Evolutionary conservation across 1,284 basidiomycete genomes (phyloP), one percentile per base, ranked within the genome.

Genomic region (Tilletia horrida): DNA sequence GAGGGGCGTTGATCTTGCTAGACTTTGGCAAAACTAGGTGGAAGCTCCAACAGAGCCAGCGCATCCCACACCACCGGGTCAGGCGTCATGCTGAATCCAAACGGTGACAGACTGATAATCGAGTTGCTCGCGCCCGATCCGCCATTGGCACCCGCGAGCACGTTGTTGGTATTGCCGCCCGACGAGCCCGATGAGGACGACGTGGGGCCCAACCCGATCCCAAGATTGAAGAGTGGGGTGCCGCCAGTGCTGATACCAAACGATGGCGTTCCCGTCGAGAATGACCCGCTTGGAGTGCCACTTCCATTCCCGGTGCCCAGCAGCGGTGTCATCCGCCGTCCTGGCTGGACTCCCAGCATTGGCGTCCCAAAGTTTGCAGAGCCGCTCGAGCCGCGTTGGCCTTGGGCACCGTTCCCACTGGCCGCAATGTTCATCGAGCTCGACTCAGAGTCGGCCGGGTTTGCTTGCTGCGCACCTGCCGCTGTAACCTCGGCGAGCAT

Each of bases 21-120:
- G 14, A 59, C 55, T 18, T 59, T 59, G 27, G 55, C 55, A 35
- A 59, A 59, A 21, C 55, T 59, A 9, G 55, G 55, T 9, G 55
- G 55, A 11, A 59, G 55, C 55, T 59, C 55, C 14, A 59, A 29
- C 13, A 59, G 16, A 21, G 55, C 55, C 27, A 59, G 29, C 0
- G 55, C 55, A 40, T 59, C 55, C 55, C 55, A 59, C 16, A 59
- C 55, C 7, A 59, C 31, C 16, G 55, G 55, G n/a, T 59, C 55
- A 25, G 55, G 55, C n/a, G 55, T 59, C 55, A 59, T 59, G 55
- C 55, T 59, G 55, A 59, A 59, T 14, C 55, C 55, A n/a, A 59
- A 59, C 29, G 55, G 55, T 29, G 55, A 59, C 14, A 59, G 29
- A 16, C 55, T 59, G 55, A 59, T 59, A 27, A 59, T 59, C 55